These are phyloP conservation scores for Daldinia sp. DNA, from an alignment of 2,329 filamentous ascomycete genomes.

Conservation along the genomic window DNA sequence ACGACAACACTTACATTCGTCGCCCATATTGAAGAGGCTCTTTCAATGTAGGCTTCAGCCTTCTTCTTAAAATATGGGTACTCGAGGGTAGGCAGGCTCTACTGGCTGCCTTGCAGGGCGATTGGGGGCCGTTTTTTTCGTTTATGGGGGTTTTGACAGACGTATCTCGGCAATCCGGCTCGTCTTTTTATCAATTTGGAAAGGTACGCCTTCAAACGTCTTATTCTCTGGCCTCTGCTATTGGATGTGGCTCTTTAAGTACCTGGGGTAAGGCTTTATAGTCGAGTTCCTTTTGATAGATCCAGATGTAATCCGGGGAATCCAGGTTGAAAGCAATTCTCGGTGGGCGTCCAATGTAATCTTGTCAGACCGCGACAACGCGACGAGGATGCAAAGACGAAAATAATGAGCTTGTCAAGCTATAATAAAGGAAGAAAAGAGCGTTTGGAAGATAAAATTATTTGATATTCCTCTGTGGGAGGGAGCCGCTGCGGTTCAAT, in stretches of 20 bases:
- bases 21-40: conserved; percentile 21
- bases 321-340: background rate
- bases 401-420: background rate
- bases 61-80: conserved; percentile 20
- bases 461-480: background rate
- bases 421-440: background rate
- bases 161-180: conserved; percentile 6
- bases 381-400: background rate
- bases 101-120: conserved; percentile 17
- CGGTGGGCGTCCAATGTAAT: background rate
- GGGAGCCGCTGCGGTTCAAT: background rate
- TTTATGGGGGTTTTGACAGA: conserved; percentile 3
- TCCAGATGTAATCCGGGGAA: background rate
- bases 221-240: background rate
- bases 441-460: background rate
- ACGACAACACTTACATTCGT: conserved; percentile 34
- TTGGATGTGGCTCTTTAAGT: background rate
- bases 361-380: background rate
- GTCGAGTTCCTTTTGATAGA: background rate
- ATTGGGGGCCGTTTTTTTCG: conserved; percentile 29
- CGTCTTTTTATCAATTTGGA: conserved; percentile 9
- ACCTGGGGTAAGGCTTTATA: background rate
- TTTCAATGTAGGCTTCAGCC: conserved; percentile 19
- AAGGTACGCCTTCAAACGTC: conserved; percentile 1
- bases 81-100: conserved; percentile 10